A percentile compares a stretch with the other conserved stretches of the same genome.
Conservation (phyloP, 305 asterid species). For the Rubia tinctorum region DNA sequence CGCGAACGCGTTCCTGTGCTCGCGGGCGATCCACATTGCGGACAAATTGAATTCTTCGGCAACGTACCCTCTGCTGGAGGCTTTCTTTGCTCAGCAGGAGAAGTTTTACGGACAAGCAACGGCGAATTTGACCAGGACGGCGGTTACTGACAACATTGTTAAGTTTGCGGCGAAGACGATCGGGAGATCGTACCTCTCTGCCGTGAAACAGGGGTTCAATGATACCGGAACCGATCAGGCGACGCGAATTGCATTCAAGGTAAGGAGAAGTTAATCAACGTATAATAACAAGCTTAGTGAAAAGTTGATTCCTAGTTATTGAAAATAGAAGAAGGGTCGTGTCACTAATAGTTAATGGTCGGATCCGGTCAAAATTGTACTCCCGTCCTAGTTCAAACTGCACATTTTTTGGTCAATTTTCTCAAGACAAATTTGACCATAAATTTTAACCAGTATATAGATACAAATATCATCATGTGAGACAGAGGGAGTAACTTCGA, state of each 20-base stretch:
- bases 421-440: too few species aligned
- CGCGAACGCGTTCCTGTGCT: slow-evolving; percentile 63
- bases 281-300: neutral
- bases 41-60: slow-evolving; percentile 44
- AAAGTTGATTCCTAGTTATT: too few species aligned
- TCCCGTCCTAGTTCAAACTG: too few species aligned
- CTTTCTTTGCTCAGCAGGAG: slow-evolving; percentile 72
- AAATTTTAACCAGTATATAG: too few species aligned
- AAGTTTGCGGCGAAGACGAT: slow-evolving; percentile 34
- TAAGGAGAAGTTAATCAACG: slow-evolving; percentile 12
- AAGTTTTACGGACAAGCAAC: slow-evolving; percentile 47
- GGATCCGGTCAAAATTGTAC: too few species aligned
- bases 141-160: slow-evolving; percentile 29
- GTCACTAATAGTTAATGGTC: too few species aligned
- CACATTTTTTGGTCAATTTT: too few species aligned
- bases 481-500: too few species aligned
- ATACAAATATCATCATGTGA: too few species aligned
- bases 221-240: slow-evolving; percentile 53
- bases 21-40: slow-evolving; percentile 70
- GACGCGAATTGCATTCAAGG: slow-evolving; percentile 83
- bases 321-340: too few species aligned
- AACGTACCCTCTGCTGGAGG: slow-evolving; percentile 56
- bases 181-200: slow-evolving; percentile 43
- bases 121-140: slow-evolving; percentile 46
- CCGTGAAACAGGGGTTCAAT: slow-evolving; percentile 43